phyloP scores from a whole-genome alignment of 768 basidiomycete genomes.

The Psilocybe cubensis region DNA sequence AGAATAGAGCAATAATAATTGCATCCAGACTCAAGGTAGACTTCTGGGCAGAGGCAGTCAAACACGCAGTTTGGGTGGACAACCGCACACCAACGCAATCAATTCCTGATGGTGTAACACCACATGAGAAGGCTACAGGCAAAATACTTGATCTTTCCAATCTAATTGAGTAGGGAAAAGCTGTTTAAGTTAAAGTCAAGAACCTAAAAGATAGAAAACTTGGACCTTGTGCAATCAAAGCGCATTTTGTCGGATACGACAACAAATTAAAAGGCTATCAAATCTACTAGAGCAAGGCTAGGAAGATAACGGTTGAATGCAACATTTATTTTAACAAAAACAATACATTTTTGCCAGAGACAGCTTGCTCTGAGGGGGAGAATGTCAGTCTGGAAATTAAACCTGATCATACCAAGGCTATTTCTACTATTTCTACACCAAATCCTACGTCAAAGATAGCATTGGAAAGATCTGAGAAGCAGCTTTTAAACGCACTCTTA shows the following conservation, averaged over 20 bases:
- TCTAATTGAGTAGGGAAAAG: constrained; percentile 31
- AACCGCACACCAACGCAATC: constrained; percentile 33
- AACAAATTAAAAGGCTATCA: constrained; percentile 29
- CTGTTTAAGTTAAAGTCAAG: constrained; percentile 29
- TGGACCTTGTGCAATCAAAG: constrained; percentile 20
- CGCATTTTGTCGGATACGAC: constrained; percentile 35
- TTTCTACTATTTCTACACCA: neutral
- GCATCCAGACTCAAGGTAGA: constrained; percentile 11
- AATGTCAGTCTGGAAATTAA: constrained; percentile 10
- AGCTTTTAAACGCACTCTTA: too few species aligned
- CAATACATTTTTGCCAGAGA: constrained; percentile 18
- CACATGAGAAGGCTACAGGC: constrained; percentile 24
- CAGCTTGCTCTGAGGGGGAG: constrained; percentile 31
- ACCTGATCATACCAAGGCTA: neutral
- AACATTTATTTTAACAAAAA: constrained; percentile 28
- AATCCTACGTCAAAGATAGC: too few species aligned
- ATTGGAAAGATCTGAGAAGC: too few species aligned
- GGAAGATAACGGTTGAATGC: constrained; percentile 31
- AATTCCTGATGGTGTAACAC: constrained; percentile 24
- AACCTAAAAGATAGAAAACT: constrained; percentile 24
- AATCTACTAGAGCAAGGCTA: constrained; percentile 36
- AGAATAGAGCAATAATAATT: constrained; percentile 34
- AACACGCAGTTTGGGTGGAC: constrained; percentile 33
- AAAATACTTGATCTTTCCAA: constrained; percentile 31
- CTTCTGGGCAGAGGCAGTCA: constrained; percentile 41